Evolutionary conservation across 2,329 filamentous ascomycete species (phyloP), one percentile per base, ranked within the genome.

Genomic region (Cadophora malorum): DNA sequence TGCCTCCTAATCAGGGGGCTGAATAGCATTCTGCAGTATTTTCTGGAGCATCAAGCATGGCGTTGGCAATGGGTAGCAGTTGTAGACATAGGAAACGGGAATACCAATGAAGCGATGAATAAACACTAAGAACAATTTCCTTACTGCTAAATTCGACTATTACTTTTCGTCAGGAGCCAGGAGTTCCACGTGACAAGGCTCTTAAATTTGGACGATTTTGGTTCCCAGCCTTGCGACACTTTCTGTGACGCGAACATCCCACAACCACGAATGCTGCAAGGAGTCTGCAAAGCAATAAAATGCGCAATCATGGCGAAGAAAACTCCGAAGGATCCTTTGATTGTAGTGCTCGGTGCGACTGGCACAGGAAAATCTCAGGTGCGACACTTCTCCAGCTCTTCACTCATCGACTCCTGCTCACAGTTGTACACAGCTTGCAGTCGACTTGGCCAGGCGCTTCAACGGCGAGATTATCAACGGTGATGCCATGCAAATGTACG

Each of bases 401-500:
- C 14, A 21, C 33, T 31, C 23, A 23, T 23, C 25, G 41, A n/a
- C 14, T 38, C 8, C 14, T 53, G 31, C 69, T 71, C 58, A 74
- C 65, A 45, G 16, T 5, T 49, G 52, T n/a, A 60, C 41, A 33
- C 61, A 78, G 77, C 74, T 79, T 72, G 96, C 96, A 9, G 91
- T 99, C 50, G 93, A 97, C 71, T 82, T 99, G 63, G 96, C 96
- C 0, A 85, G 85, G 52, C 88, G 86, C 25, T 94, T 94, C 80
- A 90, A 96, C 79, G 96, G 96, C 76, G 96, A 99, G 79, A 87
- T 99, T 63, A 94, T 99, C 81, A 99, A 99, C 78, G 93, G 93
- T 58, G 96, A 99, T 83, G 96, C 96, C 49, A 97, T 99, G 94
- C 96, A 99, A 79, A 89, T 99, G 81, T 99, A 99, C 79, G 86